Evolutionary conservation across 371 early-diverging fungal species (phyloP).

Genomic region (Smittium mucronatum): DNA sequence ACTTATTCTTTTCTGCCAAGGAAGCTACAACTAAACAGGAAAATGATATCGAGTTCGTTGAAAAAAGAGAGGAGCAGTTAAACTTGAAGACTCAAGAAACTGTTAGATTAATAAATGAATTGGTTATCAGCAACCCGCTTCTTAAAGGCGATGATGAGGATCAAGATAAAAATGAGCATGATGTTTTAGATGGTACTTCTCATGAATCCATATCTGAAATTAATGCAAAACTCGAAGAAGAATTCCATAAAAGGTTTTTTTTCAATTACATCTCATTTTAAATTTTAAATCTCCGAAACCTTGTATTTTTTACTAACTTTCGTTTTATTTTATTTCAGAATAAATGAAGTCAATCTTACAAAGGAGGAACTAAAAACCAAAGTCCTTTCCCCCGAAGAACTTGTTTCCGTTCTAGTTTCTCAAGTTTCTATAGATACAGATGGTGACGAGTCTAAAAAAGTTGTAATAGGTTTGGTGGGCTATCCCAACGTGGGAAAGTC

Average conservation of each 20-base stretch:
- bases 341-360: slow-evolving; percentile 10
- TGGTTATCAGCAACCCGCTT: not conserved
- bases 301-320: not conserved
- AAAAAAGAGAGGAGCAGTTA: slow-evolving; percentile 20
- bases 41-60: slow-evolving; percentile 23
- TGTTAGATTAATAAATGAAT: not conserved
- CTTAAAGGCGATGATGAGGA: not conserved
- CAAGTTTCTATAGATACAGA: slow-evolving; percentile 33
- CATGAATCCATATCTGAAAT: not conserved
- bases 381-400: slow-evolving; percentile 44
- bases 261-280: not conserved
- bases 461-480: slow-evolving; percentile 94
- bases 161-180: not conserved
- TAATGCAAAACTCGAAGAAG: slow-evolving; percentile 25
- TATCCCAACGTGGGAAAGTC: slow-evolving; percentile 99
- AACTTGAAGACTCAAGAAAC: slow-evolving; percentile 16
- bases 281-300: not conserved
- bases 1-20: slow-evolving; percentile 87
- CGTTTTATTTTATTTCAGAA: slow-evolving; percentile 11
- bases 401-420: slow-evolving; percentile 41
- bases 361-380: slow-evolving; percentile 30
- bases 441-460: slow-evolving; percentile 34
- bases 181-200: too few species aligned
- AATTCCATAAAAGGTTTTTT: slow-evolving; percentile 19
- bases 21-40: slow-evolving; percentile 38